A percentile compares a stretch with the other conserved stretches of the same genome.
These are phyloP conservation scores for Nicotiana benthamiana DNA, from an alignment of 257 asterid genomes.

Conservation along the genomic window DNA sequence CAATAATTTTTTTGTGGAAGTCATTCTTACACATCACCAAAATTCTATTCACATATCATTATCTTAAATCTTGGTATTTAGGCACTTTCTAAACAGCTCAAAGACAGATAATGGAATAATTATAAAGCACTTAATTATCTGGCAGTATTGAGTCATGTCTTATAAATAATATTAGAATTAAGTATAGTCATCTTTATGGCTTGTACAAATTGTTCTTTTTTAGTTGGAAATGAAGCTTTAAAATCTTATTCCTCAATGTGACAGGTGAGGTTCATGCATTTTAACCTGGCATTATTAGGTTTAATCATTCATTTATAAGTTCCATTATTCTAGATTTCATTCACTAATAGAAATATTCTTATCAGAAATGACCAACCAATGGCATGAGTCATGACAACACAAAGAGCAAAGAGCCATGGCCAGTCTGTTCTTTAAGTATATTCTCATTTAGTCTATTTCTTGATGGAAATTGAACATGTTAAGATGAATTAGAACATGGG, in stretches of 20 bases:
- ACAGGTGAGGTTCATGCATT: constrained; percentile 8
- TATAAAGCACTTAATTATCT: background rate
- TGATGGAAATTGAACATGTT: background rate
- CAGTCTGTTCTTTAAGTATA: background rate
- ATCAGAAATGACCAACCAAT: constrained; percentile 1
- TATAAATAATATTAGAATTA: background rate
- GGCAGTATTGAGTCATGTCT: background rate
- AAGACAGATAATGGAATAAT: background rate
- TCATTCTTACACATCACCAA: constrained; percentile 6
- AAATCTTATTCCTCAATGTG: background rate
- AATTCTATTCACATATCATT: background rate
- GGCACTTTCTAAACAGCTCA: background rate
- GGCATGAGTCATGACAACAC: background rate
- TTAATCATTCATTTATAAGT: background rate
- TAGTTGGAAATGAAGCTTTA: background rate
- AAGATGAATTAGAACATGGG: constrained; percentile 7
- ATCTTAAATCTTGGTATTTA: background rate
- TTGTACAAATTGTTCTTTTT: background rate
- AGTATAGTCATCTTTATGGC: background rate
- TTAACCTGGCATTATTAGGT: constrained; percentile 3
- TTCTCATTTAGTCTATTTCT: background rate
- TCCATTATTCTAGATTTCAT: background rate
- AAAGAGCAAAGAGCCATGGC: background rate
- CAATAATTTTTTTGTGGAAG: background rate
- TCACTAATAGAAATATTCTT: background rate